Evolutionary conservation across 768 basidiomycete species (phyloP), one percentile per base, ranked within the genome.

Genomic region (Lactifluus pinguis): DNA sequence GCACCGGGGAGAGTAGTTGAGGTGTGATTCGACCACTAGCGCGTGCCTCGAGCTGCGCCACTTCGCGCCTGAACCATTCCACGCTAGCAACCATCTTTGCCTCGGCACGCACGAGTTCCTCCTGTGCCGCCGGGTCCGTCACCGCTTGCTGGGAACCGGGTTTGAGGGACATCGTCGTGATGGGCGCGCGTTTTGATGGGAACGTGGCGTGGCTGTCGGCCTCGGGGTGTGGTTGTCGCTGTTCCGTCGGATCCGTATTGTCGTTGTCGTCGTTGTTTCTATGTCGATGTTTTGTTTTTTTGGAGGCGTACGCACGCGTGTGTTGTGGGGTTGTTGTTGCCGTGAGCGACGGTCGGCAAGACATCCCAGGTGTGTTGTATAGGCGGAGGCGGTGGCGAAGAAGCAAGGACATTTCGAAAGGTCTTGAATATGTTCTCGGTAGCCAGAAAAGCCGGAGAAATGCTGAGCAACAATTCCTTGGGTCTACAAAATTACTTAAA

Each of bases 11-110:
- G 53, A 93, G 79, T 62, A 93, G 66, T 2, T 79, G 79, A 1
- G 91, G 87, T 0, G 86, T 89, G 61, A 93, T 80, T 30, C 89
- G 85, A 34, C 91, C 91, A 55, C 77, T 82, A 1, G 86, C 87
- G 14, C 89, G 83, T 21, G 79, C 80, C 71, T 90, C 87, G 21
- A 84, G 74, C 17, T 73, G 77, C n/a, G 85, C 83, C 53, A 88
- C 85, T 67, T 90, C 88, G 63, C 87, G 88, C 57, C 83, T 77
- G 76, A 82, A 87, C 82, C 84, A 85, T 21, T 88, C 87, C n/a
- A 87, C 78, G 4, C 79, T 76, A 2, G 76, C 69, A 38, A 73
- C 68, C 88, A 93, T 92, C 62, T 80, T 80, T 7, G 76, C 70
- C 63, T 86, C 85, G 0, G 83, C 73, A 66, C 83, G 86, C 38